Evolutionary conservation across 2,329 filamentous ascomycete genomes (phyloP), one percentile per base, ranked within the genome.

Genomic region (Huntiella bhutanensis): DNA sequence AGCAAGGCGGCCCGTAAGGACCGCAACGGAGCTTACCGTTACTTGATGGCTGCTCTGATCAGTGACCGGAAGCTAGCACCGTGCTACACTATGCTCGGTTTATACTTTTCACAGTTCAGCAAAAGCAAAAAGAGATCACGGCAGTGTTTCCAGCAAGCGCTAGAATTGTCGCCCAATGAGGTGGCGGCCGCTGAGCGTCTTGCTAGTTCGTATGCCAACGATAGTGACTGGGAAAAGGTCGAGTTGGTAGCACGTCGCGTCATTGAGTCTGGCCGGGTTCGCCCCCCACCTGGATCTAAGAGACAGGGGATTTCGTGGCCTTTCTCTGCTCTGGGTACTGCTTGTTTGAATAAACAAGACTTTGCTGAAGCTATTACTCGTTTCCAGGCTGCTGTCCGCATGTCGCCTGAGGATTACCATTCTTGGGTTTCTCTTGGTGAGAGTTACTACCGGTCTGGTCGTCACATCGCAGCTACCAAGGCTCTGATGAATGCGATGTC

Each of bases 351-450:
- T 62, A 91, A 85, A 58, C 85, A 92, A 58, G 85, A 93, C 50
- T 96, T 88, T 55, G 68, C 78, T 53, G 82, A 84, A 57, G 86
- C 86, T 33, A 86, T 96, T 46, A 78, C 88, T 6, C 93, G 85
- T 0, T 98, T 96, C 59, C 82, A 96, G 56, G 77, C 84, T 1
- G 87, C 91, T 8, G 67, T 98, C 33, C 73, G 88, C 45, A 82
- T 94, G 41, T 75, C 77, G 2, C 85, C 87, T 0, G 68, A 79
- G 37, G 85, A 96, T 60, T 96, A 96, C 56, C 82, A 98, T 62
- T 93, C 84, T 0, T 98, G 88, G 76, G 82, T 98, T 17, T 91
- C 91, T 1, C 70, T 98, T 1, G 91, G 88, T n/a, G 91, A 98
- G 63, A 93, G 86, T 57, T 98, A 98, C 57, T 82, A 95, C 58